Percentiles rank a stretch among this genome's conserved stretches.
Conservation (phyloP, 2,329 filamentous ascomycete species). For the Hypoxylon sp. region DNA sequence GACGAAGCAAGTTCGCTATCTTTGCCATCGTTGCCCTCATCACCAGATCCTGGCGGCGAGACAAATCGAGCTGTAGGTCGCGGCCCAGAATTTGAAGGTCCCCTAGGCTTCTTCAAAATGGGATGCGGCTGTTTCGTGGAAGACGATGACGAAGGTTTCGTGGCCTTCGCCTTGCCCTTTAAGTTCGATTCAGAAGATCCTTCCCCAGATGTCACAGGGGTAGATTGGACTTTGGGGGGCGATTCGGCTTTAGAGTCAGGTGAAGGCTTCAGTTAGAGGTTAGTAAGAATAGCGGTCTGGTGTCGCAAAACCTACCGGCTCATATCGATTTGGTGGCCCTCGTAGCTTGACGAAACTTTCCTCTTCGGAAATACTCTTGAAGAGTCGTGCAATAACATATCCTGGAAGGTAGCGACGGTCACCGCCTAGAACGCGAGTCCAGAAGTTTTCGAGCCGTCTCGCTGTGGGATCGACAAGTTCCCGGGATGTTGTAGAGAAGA, state of each 20-base stretch:
- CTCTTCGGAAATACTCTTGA: constrained; percentile 70
- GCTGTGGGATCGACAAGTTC: constrained; percentile 73
- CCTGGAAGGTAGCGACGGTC: constrained; percentile 68
- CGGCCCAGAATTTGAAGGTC: constrained; percentile 67
- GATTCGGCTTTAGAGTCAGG: constrained; percentile 43
- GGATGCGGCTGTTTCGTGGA: constrained; percentile 67
- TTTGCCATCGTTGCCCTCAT: constrained; percentile 56
- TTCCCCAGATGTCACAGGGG: constrained; percentile 26
- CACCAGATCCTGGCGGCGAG: constrained; percentile 66
- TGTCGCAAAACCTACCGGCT: constrained; percentile 60
- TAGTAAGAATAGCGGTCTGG: constrained; percentile 30
- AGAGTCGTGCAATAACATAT: constrained; percentile 67
- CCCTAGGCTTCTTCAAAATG: constrained; percentile 72
- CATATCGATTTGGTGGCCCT: constrained; percentile 68
- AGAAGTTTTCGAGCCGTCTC: constrained; percentile 74
- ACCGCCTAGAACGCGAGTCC: constrained; percentile 77
- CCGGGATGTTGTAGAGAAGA: constrained; percentile 73
- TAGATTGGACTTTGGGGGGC: constrained; percentile 29
- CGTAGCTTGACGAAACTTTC: constrained; percentile 70
- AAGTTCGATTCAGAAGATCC: constrained; percentile 43
- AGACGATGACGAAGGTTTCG: constrained; percentile 55
- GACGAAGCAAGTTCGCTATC: constrained; percentile 59
- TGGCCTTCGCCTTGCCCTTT: constrained; percentile 44
- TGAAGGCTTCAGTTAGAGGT: constrained; percentile 46
- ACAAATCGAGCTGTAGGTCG: constrained; percentile 74